Evolutionary conservation across 2,329 filamentous ascomycete species (phyloP).

Genomic region (Botrytis deweyae): DNA sequence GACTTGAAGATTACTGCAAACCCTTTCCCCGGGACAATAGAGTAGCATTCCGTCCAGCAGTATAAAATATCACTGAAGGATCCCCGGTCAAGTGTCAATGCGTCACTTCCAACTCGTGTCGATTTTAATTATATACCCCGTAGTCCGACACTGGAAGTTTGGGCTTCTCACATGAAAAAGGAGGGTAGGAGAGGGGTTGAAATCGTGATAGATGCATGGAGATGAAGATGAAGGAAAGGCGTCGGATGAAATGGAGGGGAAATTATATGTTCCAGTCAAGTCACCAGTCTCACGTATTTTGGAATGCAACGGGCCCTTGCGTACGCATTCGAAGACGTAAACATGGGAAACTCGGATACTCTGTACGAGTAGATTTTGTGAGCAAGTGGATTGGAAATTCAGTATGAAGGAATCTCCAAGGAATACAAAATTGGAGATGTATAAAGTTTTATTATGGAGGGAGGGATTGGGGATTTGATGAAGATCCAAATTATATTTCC

Average conservation of each 20-base stretch:
- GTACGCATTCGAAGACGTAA: background rate
- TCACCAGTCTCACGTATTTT: conserved; percentile 10
- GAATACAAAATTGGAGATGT: conserved; percentile 5
- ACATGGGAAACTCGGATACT: background rate
- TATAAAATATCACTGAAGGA: background rate
- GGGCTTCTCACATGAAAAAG: background rate
- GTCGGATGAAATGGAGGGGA: background rate
- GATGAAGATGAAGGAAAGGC: background rate
- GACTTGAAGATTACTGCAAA: background rate
- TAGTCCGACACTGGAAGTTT: conserved; percentile 17
- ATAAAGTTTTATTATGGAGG: conserved; percentile 5
- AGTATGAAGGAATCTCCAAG: background rate
- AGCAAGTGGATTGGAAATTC: background rate
- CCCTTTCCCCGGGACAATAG: background rate
- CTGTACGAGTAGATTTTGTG: background rate
- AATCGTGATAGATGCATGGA: background rate
- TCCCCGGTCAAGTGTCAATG: background rate
- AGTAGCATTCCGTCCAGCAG: background rate
- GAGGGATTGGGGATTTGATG: conserved; percentile 12
- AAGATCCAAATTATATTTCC: conserved; percentile 14
- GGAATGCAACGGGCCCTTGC: background rate
- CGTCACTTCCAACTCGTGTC: conserved; percentile 4
- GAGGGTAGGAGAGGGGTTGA: background rate
- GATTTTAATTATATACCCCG: conserved; percentile 1
- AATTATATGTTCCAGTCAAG: conserved; percentile 13